Percentiles rank a stretch among this genome's conserved stretches.
These are phyloP conservation scores for Nigrospora osmanthi DNA, from an alignment of 2,329 filamentous ascomycete species.

Conservation along the genomic window DNA sequence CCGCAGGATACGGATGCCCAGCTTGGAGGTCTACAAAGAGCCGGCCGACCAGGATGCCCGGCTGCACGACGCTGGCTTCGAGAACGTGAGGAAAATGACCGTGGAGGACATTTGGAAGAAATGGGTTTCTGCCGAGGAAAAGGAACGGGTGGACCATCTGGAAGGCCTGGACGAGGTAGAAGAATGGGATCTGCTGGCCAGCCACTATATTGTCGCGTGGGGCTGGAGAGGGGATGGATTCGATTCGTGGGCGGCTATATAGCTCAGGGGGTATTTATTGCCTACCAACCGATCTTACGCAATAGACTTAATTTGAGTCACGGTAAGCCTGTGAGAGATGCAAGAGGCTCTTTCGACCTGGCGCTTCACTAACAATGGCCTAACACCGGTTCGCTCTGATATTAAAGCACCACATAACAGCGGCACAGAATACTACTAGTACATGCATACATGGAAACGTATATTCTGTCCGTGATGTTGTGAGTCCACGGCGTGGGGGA, in stretches of 20 bases:
- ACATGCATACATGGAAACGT: too few species aligned
- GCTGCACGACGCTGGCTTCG: slow-evolving; percentile 60
- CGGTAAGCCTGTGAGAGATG: too few species aligned
- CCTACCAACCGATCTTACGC: too few species aligned
- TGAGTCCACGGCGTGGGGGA: too few species aligned
- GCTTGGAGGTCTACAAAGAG: slow-evolving; percentile 64
- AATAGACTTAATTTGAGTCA: too few species aligned
- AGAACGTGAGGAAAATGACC: slow-evolving; percentile 30
- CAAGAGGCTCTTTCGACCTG: too few species aligned
- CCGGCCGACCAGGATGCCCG: slow-evolving; percentile 61
- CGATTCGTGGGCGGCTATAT: slow-evolving; percentile 1
- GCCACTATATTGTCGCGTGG: slow-evolving; percentile 88
- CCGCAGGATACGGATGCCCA: slow-evolving; percentile 77
- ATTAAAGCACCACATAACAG: too few species aligned
- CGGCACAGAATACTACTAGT: too few species aligned
- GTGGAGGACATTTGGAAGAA: slow-evolving; percentile 60
- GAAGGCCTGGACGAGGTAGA: slow-evolving; percentile 94
- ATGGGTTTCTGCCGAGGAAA: slow-evolving; percentile 67
- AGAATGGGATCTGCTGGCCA: slow-evolving; percentile 81
- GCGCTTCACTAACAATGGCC: too few species aligned
- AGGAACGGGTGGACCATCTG: slow-evolving; percentile 67
- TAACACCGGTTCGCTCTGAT: too few species aligned
- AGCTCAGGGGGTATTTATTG: not conserved
- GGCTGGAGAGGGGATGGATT: slow-evolving; percentile 58
- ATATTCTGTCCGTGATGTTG: too few species aligned